These are phyloP conservation scores for Coemansia sp. DNA, from an alignment of 192 early-diverging fungal genomes.

Conservation along the genomic window DNA sequence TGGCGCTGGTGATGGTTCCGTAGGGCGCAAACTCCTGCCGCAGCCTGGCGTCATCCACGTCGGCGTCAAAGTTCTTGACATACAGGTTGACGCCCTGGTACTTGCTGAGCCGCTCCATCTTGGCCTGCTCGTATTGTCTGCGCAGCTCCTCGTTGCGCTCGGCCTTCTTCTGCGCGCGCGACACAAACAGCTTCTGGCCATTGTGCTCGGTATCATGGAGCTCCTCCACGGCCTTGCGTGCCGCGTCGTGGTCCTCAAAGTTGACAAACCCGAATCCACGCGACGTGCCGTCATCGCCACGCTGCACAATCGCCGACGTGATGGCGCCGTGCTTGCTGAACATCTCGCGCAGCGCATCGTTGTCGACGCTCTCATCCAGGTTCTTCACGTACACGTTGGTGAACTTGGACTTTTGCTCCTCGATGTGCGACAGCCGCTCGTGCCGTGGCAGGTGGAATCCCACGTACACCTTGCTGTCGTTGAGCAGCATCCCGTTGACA, in stretches of 20 bases:
- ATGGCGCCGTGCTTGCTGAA: constrained; percentile 82
- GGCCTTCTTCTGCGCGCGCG: constrained; percentile 97
- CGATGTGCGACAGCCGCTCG: constrained; percentile 89
- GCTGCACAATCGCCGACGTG: constrained; percentile 76
- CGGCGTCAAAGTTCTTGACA: constrained; percentile 98
- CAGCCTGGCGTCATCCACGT: constrained; percentile 94
- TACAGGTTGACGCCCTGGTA: constrained; percentile 99
- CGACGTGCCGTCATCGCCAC: constrained; percentile 82
- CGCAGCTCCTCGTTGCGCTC: constrained; percentile 98
- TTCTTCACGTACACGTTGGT: constrained; percentile 99
- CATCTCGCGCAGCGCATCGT: constrained; percentile 76
- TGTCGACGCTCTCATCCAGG: constrained; percentile 75
- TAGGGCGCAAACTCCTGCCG: constrained; percentile 95
- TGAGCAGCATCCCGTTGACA: constrained; percentile 99
- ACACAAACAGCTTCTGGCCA: constrained; percentile 91
- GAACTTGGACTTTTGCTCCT: constrained; percentile 88
- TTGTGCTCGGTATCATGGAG: constrained; percentile 91
- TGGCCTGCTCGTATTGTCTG: constrained; percentile 91
- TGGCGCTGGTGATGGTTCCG: constrained; percentile 95
- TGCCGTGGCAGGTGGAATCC: constrained; percentile 90
- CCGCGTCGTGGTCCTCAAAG: constrained; percentile 89
- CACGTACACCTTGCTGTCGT: constrained; percentile 96
- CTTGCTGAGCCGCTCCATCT: constrained; percentile 95
- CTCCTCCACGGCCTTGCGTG: constrained; percentile 83
- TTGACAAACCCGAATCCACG: constrained; percentile 98